Evolutionary conservation across 2,329 filamentous ascomycete genomes (phyloP).

Genomic region (Colletotrichum graminicola): DNA sequence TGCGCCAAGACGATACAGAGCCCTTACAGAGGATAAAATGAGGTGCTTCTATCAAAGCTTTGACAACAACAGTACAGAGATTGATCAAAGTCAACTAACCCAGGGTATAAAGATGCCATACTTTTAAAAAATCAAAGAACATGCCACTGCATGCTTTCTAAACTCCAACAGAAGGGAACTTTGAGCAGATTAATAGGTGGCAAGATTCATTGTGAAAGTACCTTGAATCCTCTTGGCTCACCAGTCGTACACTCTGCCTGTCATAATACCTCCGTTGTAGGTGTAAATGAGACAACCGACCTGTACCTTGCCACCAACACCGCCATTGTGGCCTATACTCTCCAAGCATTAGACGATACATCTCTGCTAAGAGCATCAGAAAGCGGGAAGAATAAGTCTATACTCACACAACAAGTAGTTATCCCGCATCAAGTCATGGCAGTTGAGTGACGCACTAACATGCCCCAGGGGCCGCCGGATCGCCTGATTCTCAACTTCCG

Average conservation of each 20-base stretch:
- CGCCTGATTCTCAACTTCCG: neutral
- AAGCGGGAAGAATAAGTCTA: neutral
- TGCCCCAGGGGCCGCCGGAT: neutral
- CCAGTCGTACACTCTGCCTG: neutral
- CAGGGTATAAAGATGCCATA: neutral
- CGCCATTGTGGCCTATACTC: neutral
- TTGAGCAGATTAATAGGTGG: neutral
- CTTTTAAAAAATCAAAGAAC: neutral
- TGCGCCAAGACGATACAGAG: neutral
- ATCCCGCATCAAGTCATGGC: slow-evolving; percentile 2
- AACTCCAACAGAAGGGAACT: neutral
- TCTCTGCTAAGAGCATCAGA: too few relatives aligned
- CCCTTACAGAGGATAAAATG: neutral
- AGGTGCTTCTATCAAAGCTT: neutral
- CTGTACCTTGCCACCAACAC: slow-evolving; percentile 3
- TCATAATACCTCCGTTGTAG: slow-evolving; percentile 14
- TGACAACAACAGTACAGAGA: neutral
- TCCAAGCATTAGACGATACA: neutral
- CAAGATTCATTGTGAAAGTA: neutral
- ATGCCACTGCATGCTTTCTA: too few relatives aligned
- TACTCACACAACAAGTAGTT: slow-evolving; percentile 3
- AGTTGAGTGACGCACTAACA: neutral
- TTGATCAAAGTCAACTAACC: neutral
- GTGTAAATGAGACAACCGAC: slow-evolving; percentile 8
- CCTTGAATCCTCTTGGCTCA: neutral